These are phyloP conservation scores for Talaromyces sp. DNA, from an alignment of 2,329 filamentous ascomycete genomes.

Conservation along the genomic window DNA sequence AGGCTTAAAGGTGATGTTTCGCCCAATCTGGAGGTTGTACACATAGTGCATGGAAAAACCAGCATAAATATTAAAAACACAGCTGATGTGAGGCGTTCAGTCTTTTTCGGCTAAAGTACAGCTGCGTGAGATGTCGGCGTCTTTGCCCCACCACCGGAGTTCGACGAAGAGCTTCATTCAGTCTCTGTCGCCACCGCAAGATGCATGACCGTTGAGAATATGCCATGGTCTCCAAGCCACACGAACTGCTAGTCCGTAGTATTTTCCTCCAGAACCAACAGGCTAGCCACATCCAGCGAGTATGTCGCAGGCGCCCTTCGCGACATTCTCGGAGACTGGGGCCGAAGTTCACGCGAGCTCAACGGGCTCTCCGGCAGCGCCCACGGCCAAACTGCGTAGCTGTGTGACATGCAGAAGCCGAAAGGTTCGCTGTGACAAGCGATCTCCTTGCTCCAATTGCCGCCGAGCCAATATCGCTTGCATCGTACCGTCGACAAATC, in stretches of 20 bases:
- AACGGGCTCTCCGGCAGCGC: neutral
- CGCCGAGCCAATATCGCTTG: conserved; percentile 50
- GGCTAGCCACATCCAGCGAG: neutral
- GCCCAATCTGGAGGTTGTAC: too few relatives aligned
- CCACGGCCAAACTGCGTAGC: conserved; percentile 38
- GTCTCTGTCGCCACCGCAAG: neutral
- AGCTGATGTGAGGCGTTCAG: neutral
- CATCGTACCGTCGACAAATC: conserved; percentile 45
- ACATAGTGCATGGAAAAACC: too few relatives aligned
- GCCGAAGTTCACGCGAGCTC: neutral
- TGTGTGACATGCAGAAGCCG: conserved; percentile 49
- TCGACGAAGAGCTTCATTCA: neutral
- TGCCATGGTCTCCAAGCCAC: neutral
- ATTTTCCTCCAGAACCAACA: neutral
- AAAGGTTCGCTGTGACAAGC: conserved; percentile 56
- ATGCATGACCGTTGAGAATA: neutral
- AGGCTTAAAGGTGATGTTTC: too few relatives aligned
- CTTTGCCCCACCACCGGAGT: neutral
- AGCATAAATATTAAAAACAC: too few relatives aligned
- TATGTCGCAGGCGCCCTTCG: neutral
- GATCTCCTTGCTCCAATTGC: conserved; percentile 54
- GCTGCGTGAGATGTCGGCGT: neutral
- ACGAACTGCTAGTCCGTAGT: neutral
- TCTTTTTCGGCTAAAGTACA: neutral
- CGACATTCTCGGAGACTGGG: neutral